Percentiles rank a stretch among this genome's conserved stretches.
Conservation (phyloP, 2,329 filamentous ascomycete species). For the Penicillium sp. region DNA sequence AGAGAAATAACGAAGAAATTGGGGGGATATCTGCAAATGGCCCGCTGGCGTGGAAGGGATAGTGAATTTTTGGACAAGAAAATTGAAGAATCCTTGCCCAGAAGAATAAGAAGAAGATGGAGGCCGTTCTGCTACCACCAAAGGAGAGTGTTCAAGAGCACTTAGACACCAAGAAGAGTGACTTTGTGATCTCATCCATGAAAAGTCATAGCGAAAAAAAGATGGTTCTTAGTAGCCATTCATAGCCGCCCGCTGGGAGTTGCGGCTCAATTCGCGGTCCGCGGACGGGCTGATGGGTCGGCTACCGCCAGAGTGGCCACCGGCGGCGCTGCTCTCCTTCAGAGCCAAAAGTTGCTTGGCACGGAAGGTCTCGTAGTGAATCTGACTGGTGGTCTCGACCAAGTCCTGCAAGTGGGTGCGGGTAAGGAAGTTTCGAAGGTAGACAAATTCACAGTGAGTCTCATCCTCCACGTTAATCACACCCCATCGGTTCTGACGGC, state of each 20-base stretch:
- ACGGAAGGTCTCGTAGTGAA: slow-evolving; percentile 99
- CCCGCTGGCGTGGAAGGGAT: slow-evolving; percentile 28
- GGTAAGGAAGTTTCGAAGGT: slow-evolving; percentile 96
- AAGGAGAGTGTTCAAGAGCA: slow-evolving; percentile 10
- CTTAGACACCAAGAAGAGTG: slow-evolving; percentile 16
- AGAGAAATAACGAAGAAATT: slow-evolving; percentile 15
- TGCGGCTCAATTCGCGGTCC: slow-evolving; percentile 91
- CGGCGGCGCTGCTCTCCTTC: slow-evolving; percentile 93
- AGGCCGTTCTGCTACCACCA: slow-evolving; percentile 10
- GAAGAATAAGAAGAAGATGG: slow-evolving; percentile 6
- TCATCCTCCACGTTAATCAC: slow-evolving; percentile 99
- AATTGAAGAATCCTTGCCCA: slow-evolving; percentile 14
- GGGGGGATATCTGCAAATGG: slow-evolving; percentile 35
- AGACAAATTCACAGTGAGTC: slow-evolving; percentile 99
- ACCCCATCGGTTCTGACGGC: slow-evolving; percentile 98
- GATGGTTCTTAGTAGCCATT: slow-evolving; percentile 74
- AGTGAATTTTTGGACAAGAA: slow-evolving; percentile 20
- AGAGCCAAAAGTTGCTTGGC: slow-evolving; percentile 96
- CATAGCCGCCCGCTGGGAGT: slow-evolving; percentile 96
- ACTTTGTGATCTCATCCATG: slow-evolving; percentile 7
- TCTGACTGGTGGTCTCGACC: slow-evolving; percentile 98
- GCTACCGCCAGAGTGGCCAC: slow-evolving; percentile 61
- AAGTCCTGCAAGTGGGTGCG: slow-evolving; percentile 97
- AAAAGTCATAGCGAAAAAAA: neutral
- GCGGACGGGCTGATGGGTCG: slow-evolving; percentile 92